Evolutionary conservation across 768 basidiomycete genomes (phyloP), one percentile per base, ranked within the genome.

Genomic region (Thelephora ganbajun): DNA sequence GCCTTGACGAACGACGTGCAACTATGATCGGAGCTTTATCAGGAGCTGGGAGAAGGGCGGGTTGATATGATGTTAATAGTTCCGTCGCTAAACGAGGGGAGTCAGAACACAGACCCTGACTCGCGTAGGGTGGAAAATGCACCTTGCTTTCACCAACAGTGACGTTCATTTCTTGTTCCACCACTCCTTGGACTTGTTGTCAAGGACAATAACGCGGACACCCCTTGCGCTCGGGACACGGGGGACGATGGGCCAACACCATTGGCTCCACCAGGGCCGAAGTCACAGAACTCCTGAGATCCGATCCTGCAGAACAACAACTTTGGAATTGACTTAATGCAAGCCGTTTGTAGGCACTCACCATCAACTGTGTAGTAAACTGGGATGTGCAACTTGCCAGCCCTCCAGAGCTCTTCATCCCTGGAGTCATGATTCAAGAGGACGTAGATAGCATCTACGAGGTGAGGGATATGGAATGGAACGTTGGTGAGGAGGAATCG

Each of bases 11-110:
- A 98, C 1, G 84, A 50, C 96, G 96, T 44, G 93, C 94, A 34
- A 99, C 92, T 96, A 98, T 98, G 65, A 99, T 84, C 33, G 96
- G 96, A 2, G 96, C 80, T 68, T 98, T 99, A 56, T 91, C 90
- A 37, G 66, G 39, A 99, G 76, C 50, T 94, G 87, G 44, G 94
- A 94, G 74, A 97, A 94, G 3, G 91, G 85, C 0, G 94, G 96
- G 63, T 99, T 91, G 56, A 99, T 73, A 63, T 93, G 83, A n/a
- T n/a, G n/a, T n/a, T n/a, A 47, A 98, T 69, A 51, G 77, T 80
- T 33, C 96, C 96, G 64, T 98, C 91, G 54, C 88, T 94, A 50
- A 52, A n/a, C 46, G 11, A 23, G 7, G 14, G 14, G 0, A 1
- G 46, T 59, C 16, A 56, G 26, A 34, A 37, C 2, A 48, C 22